Conservation (phyloP, 306 rosid species). For the Cucurbita ficifolia region DNA sequence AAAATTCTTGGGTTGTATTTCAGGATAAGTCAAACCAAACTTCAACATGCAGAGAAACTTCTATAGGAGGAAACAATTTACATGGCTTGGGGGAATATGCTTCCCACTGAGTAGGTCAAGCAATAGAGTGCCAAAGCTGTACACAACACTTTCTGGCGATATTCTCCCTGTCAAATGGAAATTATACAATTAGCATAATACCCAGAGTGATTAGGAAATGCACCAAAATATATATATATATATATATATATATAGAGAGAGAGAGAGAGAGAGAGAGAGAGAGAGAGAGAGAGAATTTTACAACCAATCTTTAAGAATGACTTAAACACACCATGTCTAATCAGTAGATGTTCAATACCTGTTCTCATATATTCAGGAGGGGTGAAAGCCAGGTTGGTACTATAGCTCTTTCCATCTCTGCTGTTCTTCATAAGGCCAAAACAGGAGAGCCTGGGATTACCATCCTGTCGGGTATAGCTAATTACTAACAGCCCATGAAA, state of each 20-base stretch:
- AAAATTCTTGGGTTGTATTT: not conserved
- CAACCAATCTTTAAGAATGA: not conserved
- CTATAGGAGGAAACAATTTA: slow-evolving; percentile 15
- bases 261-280: too few relatives aligned
- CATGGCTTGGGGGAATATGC: slow-evolving; percentile 92
- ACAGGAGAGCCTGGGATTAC: slow-evolving; percentile 90
- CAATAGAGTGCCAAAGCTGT: slow-evolving; percentile 81
- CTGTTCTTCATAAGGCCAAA: slow-evolving; percentile 99
- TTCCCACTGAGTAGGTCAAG: slow-evolving; percentile 93
- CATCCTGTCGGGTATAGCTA: slow-evolving; percentile 42
- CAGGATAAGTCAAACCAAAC: slow-evolving; percentile 9
- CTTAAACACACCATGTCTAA: slow-evolving; percentile 1
- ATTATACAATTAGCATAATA: slow-evolving; percentile 5
- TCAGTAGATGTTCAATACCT: slow-evolving; percentile 27
- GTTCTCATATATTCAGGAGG: slow-evolving; percentile 98
- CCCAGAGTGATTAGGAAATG: not conserved
- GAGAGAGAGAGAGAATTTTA: not conserved
- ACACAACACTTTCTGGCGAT: slow-evolving; percentile 70
- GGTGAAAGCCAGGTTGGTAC: slow-evolving; percentile 95
- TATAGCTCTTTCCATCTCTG: slow-evolving; percentile 92
- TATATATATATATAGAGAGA: too few relatives aligned
- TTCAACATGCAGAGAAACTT: slow-evolving; percentile 10
- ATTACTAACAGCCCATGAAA: not conserved
- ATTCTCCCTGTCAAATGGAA: slow-evolving; percentile 59
- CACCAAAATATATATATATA: too few relatives aligned